Evolutionary conservation across 2,329 filamentous ascomycete genomes (phyloP).

Genomic region (Emericellopsis cladophorae): DNA sequence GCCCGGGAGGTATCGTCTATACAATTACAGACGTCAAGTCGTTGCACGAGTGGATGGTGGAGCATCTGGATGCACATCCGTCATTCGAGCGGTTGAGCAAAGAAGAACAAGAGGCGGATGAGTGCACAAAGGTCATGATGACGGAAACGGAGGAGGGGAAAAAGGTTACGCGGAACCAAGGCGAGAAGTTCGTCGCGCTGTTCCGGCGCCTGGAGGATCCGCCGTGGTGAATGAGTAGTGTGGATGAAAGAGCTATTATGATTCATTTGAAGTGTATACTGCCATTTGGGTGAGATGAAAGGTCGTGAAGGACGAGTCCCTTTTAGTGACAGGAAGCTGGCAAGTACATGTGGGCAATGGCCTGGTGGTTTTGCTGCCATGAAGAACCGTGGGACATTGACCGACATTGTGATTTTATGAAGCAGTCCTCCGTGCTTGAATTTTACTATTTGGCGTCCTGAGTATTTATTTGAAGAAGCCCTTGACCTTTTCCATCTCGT

Average conservation of each 20-base stretch:
- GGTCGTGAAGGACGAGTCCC: too few relatives aligned
- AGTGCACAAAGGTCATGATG: slow-evolving; percentile 59
- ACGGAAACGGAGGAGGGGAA: slow-evolving; percentile 92
- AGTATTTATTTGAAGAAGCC: slow-evolving; percentile 46
- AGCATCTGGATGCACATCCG: slow-evolving; percentile 66
- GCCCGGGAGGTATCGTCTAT: slow-evolving; percentile 77
- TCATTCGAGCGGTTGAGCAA: slow-evolving; percentile 65
- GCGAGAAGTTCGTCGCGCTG: slow-evolving; percentile 81
- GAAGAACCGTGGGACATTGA: too few relatives aligned
- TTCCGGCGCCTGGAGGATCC: slow-evolving; percentile 75
- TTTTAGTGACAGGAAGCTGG: too few relatives aligned
- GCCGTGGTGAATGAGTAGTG: slow-evolving; percentile 41
- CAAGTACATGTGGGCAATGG: too few relatives aligned
- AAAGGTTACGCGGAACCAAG: slow-evolving; percentile 85
- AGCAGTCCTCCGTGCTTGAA: too few relatives aligned
- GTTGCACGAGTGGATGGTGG: slow-evolving; percentile 85
- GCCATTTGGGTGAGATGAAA: too few relatives aligned
- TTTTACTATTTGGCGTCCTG: too few relatives aligned
- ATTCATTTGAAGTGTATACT: too few relatives aligned
- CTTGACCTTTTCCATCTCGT: slow-evolving; percentile 95
- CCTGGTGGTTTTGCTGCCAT: too few relatives aligned
- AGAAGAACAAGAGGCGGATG: slow-evolving; percentile 54
- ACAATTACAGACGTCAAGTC: slow-evolving; percentile 97
- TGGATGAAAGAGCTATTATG: too few relatives aligned
- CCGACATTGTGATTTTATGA: too few relatives aligned